Conservation (phyloP, 345 rosid genomes). For the Moringa oleifera region DNA sequence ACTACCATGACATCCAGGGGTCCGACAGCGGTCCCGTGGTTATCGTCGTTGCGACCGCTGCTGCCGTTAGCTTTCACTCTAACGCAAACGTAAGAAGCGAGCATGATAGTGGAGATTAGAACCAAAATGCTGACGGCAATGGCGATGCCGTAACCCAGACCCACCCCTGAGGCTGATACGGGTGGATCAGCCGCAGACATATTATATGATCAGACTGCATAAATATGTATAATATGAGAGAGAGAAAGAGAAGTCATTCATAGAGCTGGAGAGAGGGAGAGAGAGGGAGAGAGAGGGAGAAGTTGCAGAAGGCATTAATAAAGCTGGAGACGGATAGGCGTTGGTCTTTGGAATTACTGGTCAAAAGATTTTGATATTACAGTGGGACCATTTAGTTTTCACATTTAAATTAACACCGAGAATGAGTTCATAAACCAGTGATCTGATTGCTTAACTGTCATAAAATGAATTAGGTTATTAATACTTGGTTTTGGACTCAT, state of each 20-base stretch:
- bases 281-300: not conserved
- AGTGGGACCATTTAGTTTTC: too few relatives aligned
- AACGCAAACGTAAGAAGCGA: constrained; percentile 63
- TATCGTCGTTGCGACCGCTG: not conserved
- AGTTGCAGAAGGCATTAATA: too few relatives aligned
- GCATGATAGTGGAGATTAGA: constrained; percentile 73
- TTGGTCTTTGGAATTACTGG: too few relatives aligned
- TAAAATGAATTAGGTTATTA: too few relatives aligned
- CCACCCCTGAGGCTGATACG: constrained; percentile 39
- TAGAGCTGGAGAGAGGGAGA: not conserved
- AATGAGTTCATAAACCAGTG: too few relatives aligned
- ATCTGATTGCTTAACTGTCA: too few relatives aligned
- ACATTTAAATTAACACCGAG: too few relatives aligned
- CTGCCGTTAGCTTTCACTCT: constrained; percentile 30
- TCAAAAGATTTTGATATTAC: too few relatives aligned
- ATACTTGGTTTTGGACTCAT: too few relatives aligned
- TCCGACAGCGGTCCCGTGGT: not conserved
- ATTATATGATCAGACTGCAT: not conserved
- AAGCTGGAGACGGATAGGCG: too few relatives aligned
- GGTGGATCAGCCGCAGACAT: constrained; percentile 49
- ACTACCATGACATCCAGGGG: too few relatives aligned
- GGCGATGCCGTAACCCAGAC: constrained; percentile 78
- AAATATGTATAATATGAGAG: not conserved
- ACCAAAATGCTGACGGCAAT: constrained; percentile 75
- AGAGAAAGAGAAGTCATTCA: not conserved